These are phyloP conservation scores for Telfairia occidentalis DNA, from an alignment of 331 rosid species.

Conservation along the genomic window DNA sequence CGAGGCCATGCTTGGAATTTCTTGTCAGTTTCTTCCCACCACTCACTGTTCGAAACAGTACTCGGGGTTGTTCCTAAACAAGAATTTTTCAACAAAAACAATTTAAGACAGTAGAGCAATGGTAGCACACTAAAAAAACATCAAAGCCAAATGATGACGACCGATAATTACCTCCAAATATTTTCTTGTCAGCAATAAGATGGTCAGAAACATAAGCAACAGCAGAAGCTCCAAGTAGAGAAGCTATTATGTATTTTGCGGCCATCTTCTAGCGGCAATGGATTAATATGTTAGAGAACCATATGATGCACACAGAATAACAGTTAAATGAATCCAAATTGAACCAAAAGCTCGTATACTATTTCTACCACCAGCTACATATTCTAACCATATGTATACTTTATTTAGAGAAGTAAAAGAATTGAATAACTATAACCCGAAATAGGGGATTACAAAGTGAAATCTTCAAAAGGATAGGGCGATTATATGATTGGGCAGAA, in stretches of 20 bases:
- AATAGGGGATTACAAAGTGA: not conserved
- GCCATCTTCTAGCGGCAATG: conserved; percentile 22
- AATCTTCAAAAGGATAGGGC: not conserved
- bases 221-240: conserved; percentile 18
- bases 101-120: not conserved
- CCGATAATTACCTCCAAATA: conserved; percentile 27
- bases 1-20: conserved; percentile 38
- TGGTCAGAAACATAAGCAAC: conserved; percentile 21
- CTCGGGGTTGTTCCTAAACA: conserved; percentile 4
- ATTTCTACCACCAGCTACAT: not conserved
- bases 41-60: conserved; percentile 25
- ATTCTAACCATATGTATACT: not conserved
- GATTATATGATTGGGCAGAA: no score
- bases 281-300: not conserved
- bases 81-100: not conserved
- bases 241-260: conserved; percentile 20
- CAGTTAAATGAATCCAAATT: not conserved
- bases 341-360: not conserved
- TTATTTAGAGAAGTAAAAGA: not conserved
- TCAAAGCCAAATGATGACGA: not conserved
- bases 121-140: not conserved
- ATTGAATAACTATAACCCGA: not conserved
- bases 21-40: conserved; percentile 41
- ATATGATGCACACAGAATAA: not conserved
- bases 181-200: conserved; percentile 26